A percentile compares a stretch with the other conserved stretches of the same genome.
phyloP scores from a whole-genome alignment of 805 yeast species.

The Candida sithepensis region DNA sequence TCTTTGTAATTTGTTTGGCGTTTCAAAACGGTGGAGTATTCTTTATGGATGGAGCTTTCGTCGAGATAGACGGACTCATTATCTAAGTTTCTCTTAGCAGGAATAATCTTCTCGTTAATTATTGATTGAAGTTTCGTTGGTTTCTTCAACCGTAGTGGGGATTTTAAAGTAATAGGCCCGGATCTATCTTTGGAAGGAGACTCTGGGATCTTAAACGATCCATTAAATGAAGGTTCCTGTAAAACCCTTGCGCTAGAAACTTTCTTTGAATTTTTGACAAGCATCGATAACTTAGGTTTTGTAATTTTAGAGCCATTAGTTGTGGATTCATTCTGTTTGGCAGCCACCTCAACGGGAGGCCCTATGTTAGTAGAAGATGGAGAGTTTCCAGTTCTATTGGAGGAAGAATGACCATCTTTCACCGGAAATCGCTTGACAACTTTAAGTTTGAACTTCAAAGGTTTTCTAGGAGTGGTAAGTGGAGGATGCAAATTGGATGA shows the following conservation, averaged over 20 bases:
- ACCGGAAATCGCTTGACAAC: not conserved
- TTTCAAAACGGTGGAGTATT: slow-evolving; percentile 20
- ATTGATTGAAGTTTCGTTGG: slow-evolving; percentile 8
- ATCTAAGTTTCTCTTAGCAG: slow-evolving; percentile 11
- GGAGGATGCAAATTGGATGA: not conserved
- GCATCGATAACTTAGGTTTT: not conserved
- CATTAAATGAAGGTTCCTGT: not conserved
- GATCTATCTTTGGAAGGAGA: not conserved
- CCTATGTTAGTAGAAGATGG: not conserved
- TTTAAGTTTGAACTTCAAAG: not conserved
- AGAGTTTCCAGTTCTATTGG: not conserved
- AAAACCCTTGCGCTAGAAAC: not conserved
- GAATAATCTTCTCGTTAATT: slow-evolving; percentile 11
- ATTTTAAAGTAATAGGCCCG: not conserved
- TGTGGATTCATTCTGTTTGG: not conserved
- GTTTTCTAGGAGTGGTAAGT: not conserved
- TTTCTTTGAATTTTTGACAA: not conserved
- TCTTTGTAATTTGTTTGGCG: slow-evolving; percentile 22
- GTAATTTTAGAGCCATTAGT: not conserved
- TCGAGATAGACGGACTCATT: slow-evolving; percentile 9
- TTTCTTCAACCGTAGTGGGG: slow-evolving; percentile 2
- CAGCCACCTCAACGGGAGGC: not conserved
- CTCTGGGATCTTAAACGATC: not conserved
- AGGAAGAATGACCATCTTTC: no score
- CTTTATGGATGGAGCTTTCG: slow-evolving; percentile 16